Base-by-base conservation (phyloP, 257 asterid genomes). In the Anisodus acutangulus region DNA sequence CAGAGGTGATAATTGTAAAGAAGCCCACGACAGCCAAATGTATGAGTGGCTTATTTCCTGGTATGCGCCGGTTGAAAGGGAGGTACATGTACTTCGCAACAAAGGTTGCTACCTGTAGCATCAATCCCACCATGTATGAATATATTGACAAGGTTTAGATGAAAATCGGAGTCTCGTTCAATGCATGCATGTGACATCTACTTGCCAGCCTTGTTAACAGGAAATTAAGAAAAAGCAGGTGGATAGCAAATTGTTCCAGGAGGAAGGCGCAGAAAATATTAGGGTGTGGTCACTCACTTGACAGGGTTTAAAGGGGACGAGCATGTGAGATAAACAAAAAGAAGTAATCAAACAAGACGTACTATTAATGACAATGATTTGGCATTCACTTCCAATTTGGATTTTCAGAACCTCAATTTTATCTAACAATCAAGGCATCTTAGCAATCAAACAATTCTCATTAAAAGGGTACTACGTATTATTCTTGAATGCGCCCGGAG, bases 241-340 rank as follows among this genome's bases (percentile, higher is more conserved):
- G 99, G 74, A 94, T 87, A 0, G 97, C 78, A 83, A 95, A 95
- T 85, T 95, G 98, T 15, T 98, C 99, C 8, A 93, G 86, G 79
- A 96, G 94, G 68, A 93, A 96, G 6, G 85, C 86, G 89, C 98
- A 94, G 88, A 93, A 93, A 83, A 92, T 93, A 60, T 94, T 96
- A 0, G 97, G 97, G 57, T 94, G 97, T 3, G 98, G 95, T 72
- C 98, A 89, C 88, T 94, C 95, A 9, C 93, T 91, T 7, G 98
- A 94, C 47, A 94, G 97, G 49, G 90, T 87, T 2, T 92, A 98
- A 53, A 94, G 91, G 11, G 99, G 98, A 4, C 93, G 92, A 37
- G 97, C 98, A n/a, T 96, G 99, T 1, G 99, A 96, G 86, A 94
- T 94, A 81, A 94, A 94, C n/a, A 93, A 92, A 81, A 94, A 92